Evolutionary conservation across 495 filamentous ascomycete genomes (phyloP).

Genomic region (Friedmanniomyces endolithicus): DNA sequence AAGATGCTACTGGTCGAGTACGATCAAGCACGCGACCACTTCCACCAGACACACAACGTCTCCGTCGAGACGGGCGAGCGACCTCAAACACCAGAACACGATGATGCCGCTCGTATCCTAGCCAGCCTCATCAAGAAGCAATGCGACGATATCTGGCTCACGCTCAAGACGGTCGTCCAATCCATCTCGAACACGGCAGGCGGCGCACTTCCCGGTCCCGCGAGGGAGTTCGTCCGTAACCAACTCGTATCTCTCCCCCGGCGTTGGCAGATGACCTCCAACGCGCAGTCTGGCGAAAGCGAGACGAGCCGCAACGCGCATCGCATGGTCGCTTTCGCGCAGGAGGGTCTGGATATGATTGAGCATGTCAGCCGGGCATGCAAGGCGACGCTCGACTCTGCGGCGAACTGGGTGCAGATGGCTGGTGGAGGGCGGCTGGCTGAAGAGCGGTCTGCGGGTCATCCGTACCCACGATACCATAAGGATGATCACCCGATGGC

Average conservation of each 20-base stretch:
- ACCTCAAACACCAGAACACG: slow-evolving; percentile 25
- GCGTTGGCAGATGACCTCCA: slow-evolving; percentile 46
- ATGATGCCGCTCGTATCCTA: slow-evolving; percentile 34
- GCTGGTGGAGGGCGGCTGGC: slow-evolving; percentile 39
- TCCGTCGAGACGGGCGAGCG: slow-evolving; percentile 18
- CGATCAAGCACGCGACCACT: slow-evolving; percentile 37
- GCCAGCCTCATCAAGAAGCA: slow-evolving; percentile 53
- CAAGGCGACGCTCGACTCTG: slow-evolving; percentile 69
- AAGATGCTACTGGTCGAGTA: slow-evolving; percentile 62
- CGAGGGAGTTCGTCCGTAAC: slow-evolving; percentile 58
- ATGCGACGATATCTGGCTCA: slow-evolving; percentile 59
- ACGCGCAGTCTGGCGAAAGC: slow-evolving; percentile 33
- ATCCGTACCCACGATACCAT: not conserved
- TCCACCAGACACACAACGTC: slow-evolving; percentile 21
- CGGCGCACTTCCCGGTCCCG: slow-evolving; percentile 73
- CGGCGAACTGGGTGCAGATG: slow-evolving; percentile 74
- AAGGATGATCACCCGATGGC: not conserved
- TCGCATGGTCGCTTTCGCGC: slow-evolving; percentile 65
- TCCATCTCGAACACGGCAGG: slow-evolving; percentile 75
- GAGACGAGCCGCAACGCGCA: slow-evolving; percentile 44
- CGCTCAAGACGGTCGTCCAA: slow-evolving; percentile 62
- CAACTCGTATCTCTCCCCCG: slow-evolving; percentile 69
- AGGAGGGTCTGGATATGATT: slow-evolving; percentile 84
- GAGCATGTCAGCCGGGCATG: slow-evolving; percentile 68
- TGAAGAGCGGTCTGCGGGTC: not conserved